phyloP scores from a whole-genome alignment of 1,284 basidiomycete species.

The Cutaneotrichosporon dermatis region DNA sequence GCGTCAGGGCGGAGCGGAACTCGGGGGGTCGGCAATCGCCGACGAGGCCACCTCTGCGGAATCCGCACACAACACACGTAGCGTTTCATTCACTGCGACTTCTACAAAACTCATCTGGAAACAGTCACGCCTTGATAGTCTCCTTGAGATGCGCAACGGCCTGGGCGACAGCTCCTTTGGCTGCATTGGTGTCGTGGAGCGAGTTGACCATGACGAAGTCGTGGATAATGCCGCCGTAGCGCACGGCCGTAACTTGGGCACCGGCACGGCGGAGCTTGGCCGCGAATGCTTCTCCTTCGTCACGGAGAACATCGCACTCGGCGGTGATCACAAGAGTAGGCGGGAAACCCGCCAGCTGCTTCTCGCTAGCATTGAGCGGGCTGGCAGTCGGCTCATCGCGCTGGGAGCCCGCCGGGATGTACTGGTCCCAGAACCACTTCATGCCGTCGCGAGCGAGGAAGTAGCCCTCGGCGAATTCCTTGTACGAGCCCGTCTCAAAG shows the following conservation, averaged over 20 bases:
- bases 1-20: too few relatives aligned
- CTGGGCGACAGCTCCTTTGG: slow-evolving; percentile 3
- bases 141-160: slow-evolving; percentile 5
- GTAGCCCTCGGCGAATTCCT: slow-evolving; percentile 15
- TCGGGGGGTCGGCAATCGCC: too few relatives aligned
- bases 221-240: slow-evolving; percentile 16
- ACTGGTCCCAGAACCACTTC: slow-evolving; percentile 25
- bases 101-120: too few relatives aligned
- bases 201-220: slow-evolving; percentile 20
- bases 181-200: slow-evolving; percentile 12
- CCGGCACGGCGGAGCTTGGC: slow-evolving; percentile 14
- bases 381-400: slow-evolving; percentile 6
- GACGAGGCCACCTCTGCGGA: too few relatives aligned
- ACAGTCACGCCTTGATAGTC: too few relatives aligned
- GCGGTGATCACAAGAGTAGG: slow-evolving; percentile 16
- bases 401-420: slow-evolving; percentile 2
- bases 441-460: slow-evolving; percentile 17
- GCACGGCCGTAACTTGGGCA: slow-evolving; percentile 9
- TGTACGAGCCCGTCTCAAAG: slow-evolving; percentile 15
- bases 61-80: too few relatives aligned
- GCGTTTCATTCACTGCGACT: too few relatives aligned
- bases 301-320: slow-evolving; percentile 19
- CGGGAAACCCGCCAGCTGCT: slow-evolving; percentile 12
- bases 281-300: slow-evolving; percentile 16
- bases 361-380: slow-evolving; percentile 8